These are phyloP conservation scores for Vachellia pachyceras DNA, from an alignment of 306 rosid genomes.

Conservation along the genomic window DNA sequence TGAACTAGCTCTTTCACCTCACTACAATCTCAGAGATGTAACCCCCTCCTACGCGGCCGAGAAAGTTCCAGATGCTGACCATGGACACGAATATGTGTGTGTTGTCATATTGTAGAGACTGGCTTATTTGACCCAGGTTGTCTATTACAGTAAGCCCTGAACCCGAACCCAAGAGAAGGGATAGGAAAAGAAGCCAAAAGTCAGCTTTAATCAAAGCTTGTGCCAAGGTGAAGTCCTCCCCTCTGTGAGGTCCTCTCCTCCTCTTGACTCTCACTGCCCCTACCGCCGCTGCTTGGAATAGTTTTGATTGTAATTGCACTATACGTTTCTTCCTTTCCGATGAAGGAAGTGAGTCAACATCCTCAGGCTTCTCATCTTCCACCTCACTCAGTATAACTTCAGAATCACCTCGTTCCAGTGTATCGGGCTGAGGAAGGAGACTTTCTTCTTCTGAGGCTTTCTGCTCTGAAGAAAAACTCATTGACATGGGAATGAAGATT, in stretches of 20 bases:
- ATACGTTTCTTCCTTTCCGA: slow-evolving; percentile 55
- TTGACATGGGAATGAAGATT: slow-evolving; percentile 65
- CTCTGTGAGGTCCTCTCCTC: slow-evolving; percentile 83
- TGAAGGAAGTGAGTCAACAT: slow-evolving; percentile 54
- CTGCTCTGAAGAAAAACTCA: slow-evolving; percentile 47
- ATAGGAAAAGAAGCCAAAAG: slow-evolving; percentile 87
- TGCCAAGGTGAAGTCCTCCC: slow-evolving; percentile 84
- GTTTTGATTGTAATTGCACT: slow-evolving; percentile 49
- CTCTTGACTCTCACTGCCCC: slow-evolving; percentile 94
- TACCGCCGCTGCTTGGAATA: slow-evolving; percentile 67
- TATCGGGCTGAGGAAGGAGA: slow-evolving; percentile 52
- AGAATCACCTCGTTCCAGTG: slow-evolving; percentile 52
- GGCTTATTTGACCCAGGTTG: slow-evolving; percentile 88
- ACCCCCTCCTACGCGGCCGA: slow-evolving; percentile 95
- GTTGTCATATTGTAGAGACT: slow-evolving; percentile 71
- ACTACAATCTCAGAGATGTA: slow-evolving; percentile 87
- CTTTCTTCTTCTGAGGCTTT: slow-evolving; percentile 65
- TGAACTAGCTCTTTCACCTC: slow-evolving; percentile 54
- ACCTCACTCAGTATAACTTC: slow-evolving; percentile 65
- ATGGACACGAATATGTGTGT: slow-evolving; percentile 81
- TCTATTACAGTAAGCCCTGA: slow-evolving; percentile 90
- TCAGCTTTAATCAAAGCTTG: slow-evolving; percentile 96
- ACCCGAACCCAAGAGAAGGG: slow-evolving; percentile 89
- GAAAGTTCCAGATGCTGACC: slow-evolving; percentile 97
- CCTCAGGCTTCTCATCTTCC: slow-evolving; percentile 65